phyloP scores from a whole-genome alignment of 805 yeast genomes.

The Wickerhamomyces subpelliculosus region DNA sequence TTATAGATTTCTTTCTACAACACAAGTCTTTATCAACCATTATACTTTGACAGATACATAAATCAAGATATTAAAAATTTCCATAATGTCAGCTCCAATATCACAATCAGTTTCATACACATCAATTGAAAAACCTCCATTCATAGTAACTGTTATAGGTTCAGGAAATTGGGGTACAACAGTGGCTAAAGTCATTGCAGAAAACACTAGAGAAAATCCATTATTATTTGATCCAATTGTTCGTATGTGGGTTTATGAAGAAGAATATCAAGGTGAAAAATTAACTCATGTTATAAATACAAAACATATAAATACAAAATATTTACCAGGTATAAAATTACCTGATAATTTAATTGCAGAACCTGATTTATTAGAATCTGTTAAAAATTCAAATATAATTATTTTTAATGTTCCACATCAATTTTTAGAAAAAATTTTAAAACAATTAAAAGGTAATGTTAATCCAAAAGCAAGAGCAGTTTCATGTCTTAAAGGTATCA shows the following conservation, averaged over 20 bases:
- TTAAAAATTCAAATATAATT: constrained; percentile 70
- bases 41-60: no score
- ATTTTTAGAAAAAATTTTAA: constrained; percentile 67
- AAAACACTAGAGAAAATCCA: constrained; percentile 67
- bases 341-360: constrained; percentile 79
- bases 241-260: constrained; percentile 95
- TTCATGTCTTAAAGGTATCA: constrained; percentile 90
- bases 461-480: constrained; percentile 70
- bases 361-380: constrained; percentile 71
- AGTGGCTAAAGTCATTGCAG: constrained; percentile 89
- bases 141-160: constrained; percentile 68
- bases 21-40: no score
- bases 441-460: constrained; percentile 68
- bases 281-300: constrained; percentile 84
- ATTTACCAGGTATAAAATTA: constrained; percentile 75
- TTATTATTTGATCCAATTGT: constrained; percentile 62
- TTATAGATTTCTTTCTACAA: no score
- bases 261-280: constrained; percentile 60
- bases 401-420: constrained; percentile 96
- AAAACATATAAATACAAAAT: constrained; percentile 85
- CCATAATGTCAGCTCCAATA: constrained; percentile 1
- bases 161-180: constrained; percentile 99
- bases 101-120: constrained; percentile 10
- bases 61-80: neutral
- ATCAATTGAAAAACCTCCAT: constrained; percentile 26